These are phyloP conservation scores for Tricholoma bakamatsutake DNA, from an alignment of 768 basidiomycete species.

Conservation along the genomic window DNA sequence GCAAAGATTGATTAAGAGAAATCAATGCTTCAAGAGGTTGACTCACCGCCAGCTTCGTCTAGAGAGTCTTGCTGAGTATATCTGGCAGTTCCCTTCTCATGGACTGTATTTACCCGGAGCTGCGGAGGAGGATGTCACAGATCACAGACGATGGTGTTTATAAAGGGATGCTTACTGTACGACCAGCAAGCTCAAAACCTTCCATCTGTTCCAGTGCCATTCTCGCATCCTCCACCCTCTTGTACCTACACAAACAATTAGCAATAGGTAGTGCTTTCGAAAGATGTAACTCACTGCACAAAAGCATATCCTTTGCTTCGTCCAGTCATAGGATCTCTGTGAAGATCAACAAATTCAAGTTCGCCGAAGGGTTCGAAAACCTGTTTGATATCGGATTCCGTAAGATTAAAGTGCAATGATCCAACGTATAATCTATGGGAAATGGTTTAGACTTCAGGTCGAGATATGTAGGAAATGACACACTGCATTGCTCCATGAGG, in stretches of 20 bases:
- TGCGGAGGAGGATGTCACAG: slow-evolving; percentile 22
- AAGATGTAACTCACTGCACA: slow-evolving; percentile 67
- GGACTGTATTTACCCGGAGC: slow-evolving; percentile 89
- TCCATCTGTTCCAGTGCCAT: slow-evolving; percentile 99
- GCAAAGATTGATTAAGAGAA: background rate
- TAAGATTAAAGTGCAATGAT: slow-evolving; percentile 93
- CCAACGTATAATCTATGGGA: slow-evolving; percentile 86
- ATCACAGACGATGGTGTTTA: background rate
- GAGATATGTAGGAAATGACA: slow-evolving; percentile 22
- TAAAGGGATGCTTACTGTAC: slow-evolving; percentile 54
- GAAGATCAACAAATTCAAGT: slow-evolving; percentile 97
- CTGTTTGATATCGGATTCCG: slow-evolving; percentile 96
- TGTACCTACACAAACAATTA: slow-evolving; percentile 51
- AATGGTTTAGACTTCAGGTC: background rate
- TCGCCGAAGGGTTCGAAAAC: slow-evolving; percentile 99
- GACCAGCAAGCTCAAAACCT: slow-evolving; percentile 94
- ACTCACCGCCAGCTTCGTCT: slow-evolving; percentile 83
- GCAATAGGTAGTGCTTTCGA: background rate
- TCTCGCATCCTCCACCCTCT: slow-evolving; percentile 86
- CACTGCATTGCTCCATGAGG: slow-evolving; percentile 83
- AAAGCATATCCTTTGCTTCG: slow-evolving; percentile 98
- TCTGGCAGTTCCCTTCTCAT: slow-evolving; percentile 78
- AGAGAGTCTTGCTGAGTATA: slow-evolving; percentile 75
- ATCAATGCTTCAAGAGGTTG: too few species aligned
- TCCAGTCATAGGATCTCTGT: slow-evolving; percentile 90